These are phyloP conservation scores for Coniochaeta sp. DNA, from an alignment of 2,329 filamentous ascomycete genomes.

Conservation along the genomic window DNA sequence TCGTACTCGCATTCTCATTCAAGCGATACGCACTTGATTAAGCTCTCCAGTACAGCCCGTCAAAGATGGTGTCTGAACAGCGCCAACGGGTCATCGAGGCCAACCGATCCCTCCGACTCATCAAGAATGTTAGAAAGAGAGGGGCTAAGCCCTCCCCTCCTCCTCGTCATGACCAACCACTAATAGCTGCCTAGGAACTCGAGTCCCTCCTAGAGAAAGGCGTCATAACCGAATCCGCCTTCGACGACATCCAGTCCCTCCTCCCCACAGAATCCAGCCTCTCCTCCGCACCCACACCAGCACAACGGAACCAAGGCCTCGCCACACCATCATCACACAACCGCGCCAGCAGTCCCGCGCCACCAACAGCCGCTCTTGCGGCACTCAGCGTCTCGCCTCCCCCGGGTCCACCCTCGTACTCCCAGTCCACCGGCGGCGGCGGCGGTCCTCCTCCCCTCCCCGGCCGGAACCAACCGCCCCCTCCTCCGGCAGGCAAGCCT, in stretches of 20 bases:
- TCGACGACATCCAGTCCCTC: constrained; percentile 65
- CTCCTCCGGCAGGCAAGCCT: constrained; percentile 39
- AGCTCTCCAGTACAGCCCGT: background rate
- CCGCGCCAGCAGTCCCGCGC: constrained; percentile 13
- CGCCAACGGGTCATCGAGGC: constrained; percentile 58
- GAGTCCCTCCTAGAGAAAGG: constrained; percentile 80
- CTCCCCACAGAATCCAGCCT: constrained; percentile 67
- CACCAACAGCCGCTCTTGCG: constrained; percentile 32
- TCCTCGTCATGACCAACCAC: background rate
- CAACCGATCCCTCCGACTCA: constrained; percentile 79
- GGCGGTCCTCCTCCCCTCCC: constrained; percentile 19
- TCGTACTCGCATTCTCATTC: background rate
- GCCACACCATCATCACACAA: constrained; percentile 20
- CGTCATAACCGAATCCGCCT: constrained; percentile 67
- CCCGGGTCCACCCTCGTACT: constrained; percentile 34
- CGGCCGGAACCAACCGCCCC: constrained; percentile 21
- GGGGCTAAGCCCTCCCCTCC: background rate
- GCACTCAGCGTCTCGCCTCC: constrained; percentile 27
- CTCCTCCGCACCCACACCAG: constrained; percentile 37
- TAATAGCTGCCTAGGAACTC: constrained; percentile 60
- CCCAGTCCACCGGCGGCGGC: constrained; percentile 32
- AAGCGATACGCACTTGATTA: background rate
- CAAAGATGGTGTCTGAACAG: constrained; percentile 38
- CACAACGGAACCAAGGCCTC: constrained; percentile 21
- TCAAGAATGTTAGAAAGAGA: constrained; percentile 68